Conservation (phyloP, 1,284 basidiomycete species). For the Pyrrhoderma lamaoense region DNA sequence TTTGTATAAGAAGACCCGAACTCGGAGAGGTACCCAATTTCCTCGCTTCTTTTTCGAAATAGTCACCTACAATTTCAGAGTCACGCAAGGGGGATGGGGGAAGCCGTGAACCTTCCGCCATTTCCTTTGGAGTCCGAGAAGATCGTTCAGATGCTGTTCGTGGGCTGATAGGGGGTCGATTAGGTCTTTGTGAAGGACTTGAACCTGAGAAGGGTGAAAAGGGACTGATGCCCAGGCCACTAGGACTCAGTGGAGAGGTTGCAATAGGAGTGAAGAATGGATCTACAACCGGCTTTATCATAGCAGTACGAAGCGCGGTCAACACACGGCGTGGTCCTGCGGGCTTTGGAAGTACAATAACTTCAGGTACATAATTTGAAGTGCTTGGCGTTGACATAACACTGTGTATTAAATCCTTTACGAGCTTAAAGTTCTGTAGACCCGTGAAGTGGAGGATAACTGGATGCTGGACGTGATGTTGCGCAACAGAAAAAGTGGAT, state of each 20-base stretch:
- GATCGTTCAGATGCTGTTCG: constrained; percentile 57
- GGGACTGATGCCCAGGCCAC: constrained; percentile 31
- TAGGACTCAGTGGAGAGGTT: constrained; percentile 76
- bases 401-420: constrained; percentile 79
- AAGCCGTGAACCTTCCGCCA: constrained; percentile 34
- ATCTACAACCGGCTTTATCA: constrained; percentile 79
- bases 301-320: constrained; percentile 82
- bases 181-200: constrained; percentile 34
- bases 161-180: constrained; percentile 38
- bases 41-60: constrained; percentile 74
- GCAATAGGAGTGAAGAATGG: constrained; percentile 90
- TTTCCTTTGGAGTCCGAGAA: constrained; percentile 44
- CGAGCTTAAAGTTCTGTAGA: constrained; percentile 78
- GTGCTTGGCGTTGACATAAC: constrained; percentile 40
- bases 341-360: constrained; percentile 93
- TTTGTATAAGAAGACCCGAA: constrained; percentile 86
- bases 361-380: constrained; percentile 53
- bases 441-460: constrained; percentile 89
- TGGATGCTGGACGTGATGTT: constrained; percentile 31
- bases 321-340: constrained; percentile 87
- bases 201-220: constrained; percentile 35
- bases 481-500: constrained; percentile 23
- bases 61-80: constrained; percentile 69
- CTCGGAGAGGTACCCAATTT: constrained; percentile 73
- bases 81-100: constrained; percentile 69